Conservation (phyloP, 805 yeast genomes). For the Ogataea corticis region DNA sequence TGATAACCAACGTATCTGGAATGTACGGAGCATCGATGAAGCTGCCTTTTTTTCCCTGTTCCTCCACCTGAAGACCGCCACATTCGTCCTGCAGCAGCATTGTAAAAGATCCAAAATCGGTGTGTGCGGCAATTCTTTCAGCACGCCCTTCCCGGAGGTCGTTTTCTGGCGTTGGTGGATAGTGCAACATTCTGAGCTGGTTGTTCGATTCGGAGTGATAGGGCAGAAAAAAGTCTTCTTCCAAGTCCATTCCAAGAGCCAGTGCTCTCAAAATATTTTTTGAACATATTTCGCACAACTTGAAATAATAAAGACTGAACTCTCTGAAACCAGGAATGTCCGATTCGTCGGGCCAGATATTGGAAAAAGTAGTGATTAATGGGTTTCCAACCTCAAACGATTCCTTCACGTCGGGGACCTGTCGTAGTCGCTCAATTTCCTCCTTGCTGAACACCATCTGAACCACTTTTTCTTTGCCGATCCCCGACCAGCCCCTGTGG, state of each 20-base stretch:
- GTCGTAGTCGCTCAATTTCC: conserved; percentile 15
- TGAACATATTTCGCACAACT: conserved; percentile 25
- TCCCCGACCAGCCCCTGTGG: conserved; percentile 30
- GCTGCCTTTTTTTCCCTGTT: conserved; percentile 31
- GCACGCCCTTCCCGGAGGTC: conserved; percentile 29
- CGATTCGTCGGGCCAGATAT: conserved; percentile 27
- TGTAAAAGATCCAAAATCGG: conserved; percentile 40
- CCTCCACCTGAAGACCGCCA: conserved; percentile 41
- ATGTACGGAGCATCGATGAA: conserved; percentile 30
- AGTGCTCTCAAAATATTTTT: conserved; percentile 28
- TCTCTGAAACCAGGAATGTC: conserved; percentile 33
- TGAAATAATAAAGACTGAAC: conserved; percentile 17
- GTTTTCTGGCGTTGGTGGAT: conserved; percentile 31
- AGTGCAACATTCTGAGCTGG: conserved; percentile 36
- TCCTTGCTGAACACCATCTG: conserved; percentile 24
- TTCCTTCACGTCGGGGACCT: conserved; percentile 35
- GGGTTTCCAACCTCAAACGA: conserved; percentile 36
- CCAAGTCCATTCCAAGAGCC: conserved; percentile 33
- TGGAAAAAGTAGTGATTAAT: conserved; percentile 14
- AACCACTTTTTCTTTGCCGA: conserved; percentile 27
- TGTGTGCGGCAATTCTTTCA: conserved; percentile 42
- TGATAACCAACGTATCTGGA: conserved; percentile 38
- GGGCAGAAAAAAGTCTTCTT: conserved; percentile 29
- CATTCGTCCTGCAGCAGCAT: conserved; percentile 37
- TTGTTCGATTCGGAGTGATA: conserved; percentile 30